phyloP scores from a whole-genome alignment of 371 early-diverging fungal species.

The Apophysomyces sp. region DNA sequence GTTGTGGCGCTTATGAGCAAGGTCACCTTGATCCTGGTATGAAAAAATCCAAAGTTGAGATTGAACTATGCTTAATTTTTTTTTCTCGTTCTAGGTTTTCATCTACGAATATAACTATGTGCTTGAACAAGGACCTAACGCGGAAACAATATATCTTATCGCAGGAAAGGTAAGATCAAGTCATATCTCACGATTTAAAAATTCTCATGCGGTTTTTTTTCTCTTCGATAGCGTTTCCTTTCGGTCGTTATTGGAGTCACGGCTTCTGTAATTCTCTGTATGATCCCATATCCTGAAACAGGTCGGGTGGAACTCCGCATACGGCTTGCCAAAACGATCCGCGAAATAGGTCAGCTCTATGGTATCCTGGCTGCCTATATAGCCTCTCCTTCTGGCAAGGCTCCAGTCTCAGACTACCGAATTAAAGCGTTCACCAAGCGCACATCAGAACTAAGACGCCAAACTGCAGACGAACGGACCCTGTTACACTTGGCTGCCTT shows the following conservation, averaged over 20 bases:
- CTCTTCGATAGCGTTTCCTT: not conserved
- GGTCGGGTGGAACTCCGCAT: constrained; percentile 8
- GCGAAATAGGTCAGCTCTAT: constrained; percentile 7
- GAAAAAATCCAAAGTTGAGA: not conserved
- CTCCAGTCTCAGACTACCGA: constrained; percentile 4
- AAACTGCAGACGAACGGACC: constrained; percentile 24
- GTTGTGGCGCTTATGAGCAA: constrained; percentile 24
- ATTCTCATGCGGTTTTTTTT: too few relatives aligned
- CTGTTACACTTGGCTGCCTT: constrained; percentile 19
- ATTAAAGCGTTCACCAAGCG: constrained; percentile 18
- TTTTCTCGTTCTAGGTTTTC: constrained; percentile 1
- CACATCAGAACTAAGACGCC: constrained; percentile 21
- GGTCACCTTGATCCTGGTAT: constrained; percentile 22
- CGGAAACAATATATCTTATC: constrained; percentile 24
- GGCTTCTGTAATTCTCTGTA: constrained; percentile 5
- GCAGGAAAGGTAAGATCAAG: constrained; percentile 29
- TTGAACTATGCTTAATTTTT: not conserved
- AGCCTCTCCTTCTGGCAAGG: not conserved
- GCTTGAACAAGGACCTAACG: not conserved
- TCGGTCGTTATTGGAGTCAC: constrained; percentile 6
- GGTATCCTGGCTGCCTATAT: constrained; percentile 2
- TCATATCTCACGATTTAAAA: not conserved
- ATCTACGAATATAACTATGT: constrained; percentile 24
- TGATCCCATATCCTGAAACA: constrained; percentile 3
- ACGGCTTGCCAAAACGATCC: constrained; percentile 1